Conservation (phyloP, 352 stramenopile species). For the Blastocystis sp. region DNA sequence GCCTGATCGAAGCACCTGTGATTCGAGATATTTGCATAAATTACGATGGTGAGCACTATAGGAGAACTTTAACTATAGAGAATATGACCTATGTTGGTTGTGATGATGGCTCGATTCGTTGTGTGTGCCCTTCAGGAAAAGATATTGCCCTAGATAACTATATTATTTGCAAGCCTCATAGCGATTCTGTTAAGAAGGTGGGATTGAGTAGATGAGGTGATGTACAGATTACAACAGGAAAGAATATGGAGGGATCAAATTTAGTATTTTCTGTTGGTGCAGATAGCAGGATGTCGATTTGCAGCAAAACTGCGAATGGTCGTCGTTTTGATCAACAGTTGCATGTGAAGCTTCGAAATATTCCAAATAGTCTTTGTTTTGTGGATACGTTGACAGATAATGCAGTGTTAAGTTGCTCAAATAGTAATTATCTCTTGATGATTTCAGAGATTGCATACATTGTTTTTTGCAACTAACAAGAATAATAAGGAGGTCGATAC, state of each 20-base stretch:
- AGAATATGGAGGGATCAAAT: conserved; percentile 49
- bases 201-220: background rate
- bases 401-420: background rate
- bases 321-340: conserved; percentile 38
- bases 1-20: background rate
- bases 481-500: no score
- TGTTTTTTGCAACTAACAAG: background rate
- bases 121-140: background rate
- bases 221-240: background rate
- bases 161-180: conserved; percentile 25
- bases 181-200: conserved; percentile 38
- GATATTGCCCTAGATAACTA: conserved; percentile 31
- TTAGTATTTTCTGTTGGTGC: background rate
- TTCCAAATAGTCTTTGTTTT: conserved; percentile 39
- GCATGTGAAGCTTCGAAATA: conserved; percentile 35
- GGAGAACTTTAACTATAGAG: background rate
- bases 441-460: conserved; percentile 23
- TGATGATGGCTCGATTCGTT: conserved; percentile 6
- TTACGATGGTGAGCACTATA: background rate
- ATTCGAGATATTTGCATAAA: conserved; percentile 28
- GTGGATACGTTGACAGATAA: conserved; percentile 38
- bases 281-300: conserved; percentile 19
- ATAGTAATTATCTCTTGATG: conserved; percentile 32
- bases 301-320: conserved; percentile 28
- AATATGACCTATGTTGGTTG: conserved; percentile 26